phyloP scores from a whole-genome alignment of 1,284 basidiomycete species.

The Flammula alnicola region DNA sequence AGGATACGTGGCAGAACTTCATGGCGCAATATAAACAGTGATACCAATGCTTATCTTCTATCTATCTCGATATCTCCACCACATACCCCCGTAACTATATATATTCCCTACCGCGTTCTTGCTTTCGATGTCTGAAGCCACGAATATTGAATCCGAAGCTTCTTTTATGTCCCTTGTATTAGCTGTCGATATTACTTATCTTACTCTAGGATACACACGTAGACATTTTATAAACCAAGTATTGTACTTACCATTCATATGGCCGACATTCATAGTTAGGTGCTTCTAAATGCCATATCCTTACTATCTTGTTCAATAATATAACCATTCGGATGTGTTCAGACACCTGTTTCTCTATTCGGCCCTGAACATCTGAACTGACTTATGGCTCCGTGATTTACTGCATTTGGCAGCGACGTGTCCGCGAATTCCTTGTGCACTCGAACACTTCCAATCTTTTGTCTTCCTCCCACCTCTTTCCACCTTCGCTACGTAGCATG shows the following conservation, averaged over 20 bases:
- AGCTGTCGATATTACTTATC: no score
- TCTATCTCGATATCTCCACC: not conserved
- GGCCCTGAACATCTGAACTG: no score
- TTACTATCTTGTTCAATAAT: not conserved
- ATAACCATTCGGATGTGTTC: no score
- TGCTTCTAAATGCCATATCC: no score
- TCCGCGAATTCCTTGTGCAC: not conserved
- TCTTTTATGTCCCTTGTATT: no score
- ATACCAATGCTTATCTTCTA: slow-evolving; percentile 20
- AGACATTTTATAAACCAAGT: slow-evolving; percentile 2
- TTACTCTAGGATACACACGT: not conserved
- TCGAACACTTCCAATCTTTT: not conserved
- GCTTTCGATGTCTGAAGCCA: no score
- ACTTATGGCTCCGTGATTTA: no score
- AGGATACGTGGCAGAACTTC: slow-evolving; percentile 56
- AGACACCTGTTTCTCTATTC: no score
- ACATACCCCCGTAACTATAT: no score
- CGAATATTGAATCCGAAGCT: no score
- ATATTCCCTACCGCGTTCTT: no score
- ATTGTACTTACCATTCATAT: slow-evolving; percentile 4
- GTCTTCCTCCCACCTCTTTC: slow-evolving; percentile 12
- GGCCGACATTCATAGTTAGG: not conserved
- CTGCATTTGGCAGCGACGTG: slow-evolving; percentile 1
- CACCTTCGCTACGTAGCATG: slow-evolving; percentile 48
- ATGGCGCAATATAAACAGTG: slow-evolving; percentile 43